Conservation (phyloP, 495 filamentous ascomycete species). For the Trichoderma erinaceum region DNA sequence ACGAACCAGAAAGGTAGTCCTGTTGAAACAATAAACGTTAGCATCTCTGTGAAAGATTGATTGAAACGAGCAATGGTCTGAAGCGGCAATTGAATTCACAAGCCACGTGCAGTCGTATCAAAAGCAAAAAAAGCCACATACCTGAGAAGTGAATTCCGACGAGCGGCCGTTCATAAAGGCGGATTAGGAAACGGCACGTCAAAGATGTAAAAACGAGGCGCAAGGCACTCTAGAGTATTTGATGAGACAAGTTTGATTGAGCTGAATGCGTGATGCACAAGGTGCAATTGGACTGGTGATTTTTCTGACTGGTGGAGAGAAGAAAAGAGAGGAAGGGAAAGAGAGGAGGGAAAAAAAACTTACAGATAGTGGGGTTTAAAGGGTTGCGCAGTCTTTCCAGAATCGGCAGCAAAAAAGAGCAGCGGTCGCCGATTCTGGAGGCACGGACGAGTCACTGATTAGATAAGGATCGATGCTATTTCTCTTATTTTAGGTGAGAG, state of each 20-base stretch:
- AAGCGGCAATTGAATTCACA: background rate
- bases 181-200: slow-evolving; percentile 20
- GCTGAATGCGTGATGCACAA: no score
- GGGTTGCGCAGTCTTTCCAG: background rate
- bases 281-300: no score
- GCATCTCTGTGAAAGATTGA: slow-evolving; percentile 17
- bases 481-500: background rate
- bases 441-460: slow-evolving; percentile 11
- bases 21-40: slow-evolving; percentile 36
- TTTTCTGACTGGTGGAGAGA: slow-evolving; percentile 16
- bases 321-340: background rate
- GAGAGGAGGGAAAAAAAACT: background rate
- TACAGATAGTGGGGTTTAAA: background rate
- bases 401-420: background rate
- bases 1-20: slow-evolving; percentile 92
- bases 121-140: slow-evolving; percentile 34
- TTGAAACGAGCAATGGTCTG: slow-evolving; percentile 13
- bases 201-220: slow-evolving; percentile 15
- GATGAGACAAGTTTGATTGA: background rate
- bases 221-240: slow-evolving; percentile 20
- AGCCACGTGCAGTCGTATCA: slow-evolving; percentile 9
- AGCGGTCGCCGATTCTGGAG: background rate
- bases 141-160: slow-evolving; percentile 94
- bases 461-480: background rate
- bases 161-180: slow-evolving; percentile 93